Evolutionary conservation across 768 basidiomycete species (phyloP).

Genomic region (Leccinum uliginosum): DNA sequence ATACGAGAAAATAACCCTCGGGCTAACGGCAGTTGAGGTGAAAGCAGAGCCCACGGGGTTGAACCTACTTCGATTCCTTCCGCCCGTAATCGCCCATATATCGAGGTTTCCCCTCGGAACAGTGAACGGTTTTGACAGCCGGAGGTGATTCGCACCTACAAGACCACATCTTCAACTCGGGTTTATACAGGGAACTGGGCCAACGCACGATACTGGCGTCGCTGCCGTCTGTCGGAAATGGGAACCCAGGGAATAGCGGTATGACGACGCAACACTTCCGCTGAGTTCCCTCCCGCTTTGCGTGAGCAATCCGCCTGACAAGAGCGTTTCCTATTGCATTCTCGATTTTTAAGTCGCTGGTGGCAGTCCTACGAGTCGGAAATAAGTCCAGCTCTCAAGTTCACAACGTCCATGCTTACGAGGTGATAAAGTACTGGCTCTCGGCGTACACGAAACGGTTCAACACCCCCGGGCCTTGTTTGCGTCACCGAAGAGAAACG

Average conservation of each 20-base stretch:
- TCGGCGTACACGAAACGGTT: too few species aligned
- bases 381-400: conserved; percentile 1
- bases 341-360: conserved; percentile 82
- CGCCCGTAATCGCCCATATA: conserved; percentile 82
- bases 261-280: conserved; percentile 95
- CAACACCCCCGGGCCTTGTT: too few species aligned
- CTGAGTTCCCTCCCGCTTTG: conserved; percentile 70
- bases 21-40: conserved; percentile 48
- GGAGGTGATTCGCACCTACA: conserved; percentile 84
- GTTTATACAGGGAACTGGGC: neutral
- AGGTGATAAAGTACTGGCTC: too few species aligned
- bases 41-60: neutral
- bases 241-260: conserved; percentile 88
- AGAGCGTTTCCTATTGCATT: conserved; percentile 95
- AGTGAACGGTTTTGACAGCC: conserved; percentile 94
- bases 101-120: conserved; percentile 83
- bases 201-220: conserved; percentile 83
- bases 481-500: too few species aligned
- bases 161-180: neutral
- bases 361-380: conserved; percentile 54
- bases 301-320: conserved; percentile 84
- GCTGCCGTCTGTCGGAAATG: conserved; percentile 85
- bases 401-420: neutral
- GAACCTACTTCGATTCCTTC: conserved; percentile 62
- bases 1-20: conserved; percentile 86